Base-by-base conservation (phyloP, 169 alveolate species). In the Babesia bovis region DNA sequence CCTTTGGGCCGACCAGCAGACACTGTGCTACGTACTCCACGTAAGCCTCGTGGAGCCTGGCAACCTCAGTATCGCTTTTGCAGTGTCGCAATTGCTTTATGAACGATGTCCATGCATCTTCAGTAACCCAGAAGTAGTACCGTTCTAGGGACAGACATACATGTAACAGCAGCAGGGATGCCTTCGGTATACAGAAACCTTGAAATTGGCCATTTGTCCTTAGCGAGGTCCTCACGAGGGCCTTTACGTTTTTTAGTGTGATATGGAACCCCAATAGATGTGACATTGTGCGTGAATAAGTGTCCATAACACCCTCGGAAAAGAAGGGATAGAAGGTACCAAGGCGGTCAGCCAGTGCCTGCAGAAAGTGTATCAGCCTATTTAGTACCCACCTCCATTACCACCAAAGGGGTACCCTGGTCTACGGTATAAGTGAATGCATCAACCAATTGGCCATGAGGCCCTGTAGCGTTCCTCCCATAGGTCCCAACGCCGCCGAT, bases 121-220 rank as follows among this genome's bases (percentile, higher is more conserved):
- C 60, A 0, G 47, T 60, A 23, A 36, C 28, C 73, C 73, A 63
- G 33, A 47, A 36, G 35, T 63, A 63, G 60, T 63, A 63, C 7
- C 35, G 53, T 21, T 45, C 52, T 23, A 63, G 50, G 1, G 73
- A 21, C 25, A 7, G 21, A 23, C 52, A 13, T 6, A 63, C 60
- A 6, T 63, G 73, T 30, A 63, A 30, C 63, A 63, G 73, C 21
- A 49, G 60, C 49, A 47, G 7, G 12, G 50, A 19, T 35, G 73
- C 73, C 26, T 60, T 58, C 9, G 73, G 60, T n/a, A 63, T 13
- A 38, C 30, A 63, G 47, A 63, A 63, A 35, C 73, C 73, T 30
- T 60, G 28, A n/a, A 63, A 30, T 2, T 19, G 1, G 21, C 60
- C 73, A 19, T 52, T 28, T n/a, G 38, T 1, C 3, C 73, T 49